Conservation (phyloP, 2,329 filamentous ascomycete genomes). For the Aspergillus clavatus region DNA sequence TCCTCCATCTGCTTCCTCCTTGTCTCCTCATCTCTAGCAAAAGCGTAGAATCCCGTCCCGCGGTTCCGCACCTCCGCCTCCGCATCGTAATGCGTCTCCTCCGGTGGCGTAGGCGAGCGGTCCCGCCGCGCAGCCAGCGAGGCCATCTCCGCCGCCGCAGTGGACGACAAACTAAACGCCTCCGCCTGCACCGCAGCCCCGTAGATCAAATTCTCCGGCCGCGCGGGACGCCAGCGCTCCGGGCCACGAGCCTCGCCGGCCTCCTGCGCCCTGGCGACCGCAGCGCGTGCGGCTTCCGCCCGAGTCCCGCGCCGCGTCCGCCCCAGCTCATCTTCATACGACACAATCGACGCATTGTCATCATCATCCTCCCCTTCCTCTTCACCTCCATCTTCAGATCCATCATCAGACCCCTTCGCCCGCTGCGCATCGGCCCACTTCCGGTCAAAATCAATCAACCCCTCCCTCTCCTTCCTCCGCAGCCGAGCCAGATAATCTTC, state of each 20-base stretch:
- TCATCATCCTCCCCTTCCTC: constrained; percentile 40
- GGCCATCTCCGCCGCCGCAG: constrained; percentile 64
- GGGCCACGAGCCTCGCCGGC: constrained; percentile 13
- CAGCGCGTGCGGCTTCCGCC: constrained; percentile 61
- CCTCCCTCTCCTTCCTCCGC: constrained; percentile 50
- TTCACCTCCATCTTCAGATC: constrained; percentile 26
- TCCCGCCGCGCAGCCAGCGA: constrained; percentile 73
- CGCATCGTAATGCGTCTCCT: constrained; percentile 79
- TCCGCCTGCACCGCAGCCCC: constrained; percentile 78
- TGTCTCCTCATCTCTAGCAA: constrained; percentile 68
- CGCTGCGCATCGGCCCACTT: constrained; percentile 78
- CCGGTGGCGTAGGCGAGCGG: constrained; percentile 72
- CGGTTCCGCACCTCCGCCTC: constrained; percentile 77
- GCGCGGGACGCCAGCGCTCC: constrained; percentile 42
- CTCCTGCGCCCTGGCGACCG: constrained; percentile 46
- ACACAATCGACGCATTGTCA: constrained; percentile 61
- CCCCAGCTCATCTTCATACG: constrained; percentile 89
- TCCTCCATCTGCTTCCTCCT: constrained; percentile 69
- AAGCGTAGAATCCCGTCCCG: constrained; percentile 87
- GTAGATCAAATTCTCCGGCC: constrained; percentile 68
- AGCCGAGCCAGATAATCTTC: constrained; percentile 51
- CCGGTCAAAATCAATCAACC: constrained; percentile 86
- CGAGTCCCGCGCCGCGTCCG: constrained; percentile 70
- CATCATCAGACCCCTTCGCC: constrained; percentile 32
- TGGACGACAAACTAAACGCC: constrained; percentile 74